A percentile compares a stretch with the other conserved stretches of the same genome.
Conservation (phyloP, 106 monocot genomes). For the Dendrobium officinale region DNA sequence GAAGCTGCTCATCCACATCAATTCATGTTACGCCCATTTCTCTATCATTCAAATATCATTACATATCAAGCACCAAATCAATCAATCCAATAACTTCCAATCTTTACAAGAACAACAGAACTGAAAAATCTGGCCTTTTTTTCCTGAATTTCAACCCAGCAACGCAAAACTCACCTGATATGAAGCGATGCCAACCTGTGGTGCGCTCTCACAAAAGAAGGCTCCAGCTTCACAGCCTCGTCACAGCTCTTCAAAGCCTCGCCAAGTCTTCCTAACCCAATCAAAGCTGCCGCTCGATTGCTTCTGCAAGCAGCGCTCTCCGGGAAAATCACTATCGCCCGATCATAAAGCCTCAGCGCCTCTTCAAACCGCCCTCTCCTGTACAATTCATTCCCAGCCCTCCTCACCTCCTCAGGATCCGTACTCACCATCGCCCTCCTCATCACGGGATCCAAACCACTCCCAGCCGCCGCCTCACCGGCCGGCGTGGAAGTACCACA, state of each 20-base stretch:
- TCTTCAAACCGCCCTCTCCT: conserved; percentile 49
- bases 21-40: background rate
- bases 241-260: conserved; percentile 71
- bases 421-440: conserved; percentile 34
- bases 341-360: conserved; percentile 57
- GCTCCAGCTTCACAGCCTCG: conserved; percentile 65
- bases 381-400: conserved; percentile 60
- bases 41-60: background rate
- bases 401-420: conserved; percentile 67
- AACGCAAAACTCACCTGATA: conserved; percentile 31
- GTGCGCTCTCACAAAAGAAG: conserved; percentile 47
- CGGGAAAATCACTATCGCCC: conserved; percentile 50
- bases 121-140: background rate
- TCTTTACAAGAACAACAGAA: background rate
- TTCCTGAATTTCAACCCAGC: background rate
- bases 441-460: conserved; percentile 8
- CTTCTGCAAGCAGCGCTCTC: conserved; percentile 50
- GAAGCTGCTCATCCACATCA: background rate
- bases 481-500: background rate
- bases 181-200: conserved; percentile 49
- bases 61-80: background rate
- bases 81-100: background rate
- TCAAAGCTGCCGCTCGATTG: conserved; percentile 67
- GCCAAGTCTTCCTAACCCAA: conserved; percentile 33
- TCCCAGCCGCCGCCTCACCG: background rate